A percentile compares a stretch with the other conserved stretches of the same genome.
phyloP scores from a whole-genome alignment of 192 early-diverging fungal genomes.

The Mortierella claussenii region DNA sequence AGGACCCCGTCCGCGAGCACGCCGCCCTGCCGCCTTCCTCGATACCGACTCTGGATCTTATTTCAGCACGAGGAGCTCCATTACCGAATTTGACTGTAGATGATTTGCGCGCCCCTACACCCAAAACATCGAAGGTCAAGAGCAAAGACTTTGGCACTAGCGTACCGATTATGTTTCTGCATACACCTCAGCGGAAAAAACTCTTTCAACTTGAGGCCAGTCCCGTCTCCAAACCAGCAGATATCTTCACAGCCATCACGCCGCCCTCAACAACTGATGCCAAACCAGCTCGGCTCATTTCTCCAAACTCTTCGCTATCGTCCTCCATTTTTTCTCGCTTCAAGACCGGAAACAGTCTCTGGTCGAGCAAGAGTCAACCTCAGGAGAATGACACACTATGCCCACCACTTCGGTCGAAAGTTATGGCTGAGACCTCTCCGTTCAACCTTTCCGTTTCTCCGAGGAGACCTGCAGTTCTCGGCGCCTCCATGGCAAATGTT shows the following conservation, averaged over 20 bases:
- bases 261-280: constrained; percentile 6
- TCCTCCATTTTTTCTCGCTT: constrained; percentile 45
- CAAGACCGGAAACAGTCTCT: not conserved
- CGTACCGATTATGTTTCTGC: constrained; percentile 44
- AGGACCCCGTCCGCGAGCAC: no score
- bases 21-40: not conserved
- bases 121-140: constrained; percentile 22
- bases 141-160: not conserved
- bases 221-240: not conserved
- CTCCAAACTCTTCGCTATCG: constrained; percentile 10
- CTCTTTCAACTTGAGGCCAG: constrained; percentile 12
- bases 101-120: constrained; percentile 42
- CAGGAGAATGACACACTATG: not conserved
- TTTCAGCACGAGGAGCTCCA: not conserved
- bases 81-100: constrained; percentile 37
- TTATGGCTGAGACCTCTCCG: not conserved
- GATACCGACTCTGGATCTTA: not conserved
- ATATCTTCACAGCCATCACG: not conserved
- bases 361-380: not conserved
- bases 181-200: constrained; percentile 39
- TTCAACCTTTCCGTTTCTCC: not conserved
- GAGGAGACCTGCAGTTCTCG: not conserved
- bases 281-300: not conserved
- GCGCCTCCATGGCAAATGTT: no score
- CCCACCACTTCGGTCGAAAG: not conserved